Base-by-base conservation (phyloP, 2,329 filamentous ascomycete genomes). In the Fusarium equiseti region DNA sequence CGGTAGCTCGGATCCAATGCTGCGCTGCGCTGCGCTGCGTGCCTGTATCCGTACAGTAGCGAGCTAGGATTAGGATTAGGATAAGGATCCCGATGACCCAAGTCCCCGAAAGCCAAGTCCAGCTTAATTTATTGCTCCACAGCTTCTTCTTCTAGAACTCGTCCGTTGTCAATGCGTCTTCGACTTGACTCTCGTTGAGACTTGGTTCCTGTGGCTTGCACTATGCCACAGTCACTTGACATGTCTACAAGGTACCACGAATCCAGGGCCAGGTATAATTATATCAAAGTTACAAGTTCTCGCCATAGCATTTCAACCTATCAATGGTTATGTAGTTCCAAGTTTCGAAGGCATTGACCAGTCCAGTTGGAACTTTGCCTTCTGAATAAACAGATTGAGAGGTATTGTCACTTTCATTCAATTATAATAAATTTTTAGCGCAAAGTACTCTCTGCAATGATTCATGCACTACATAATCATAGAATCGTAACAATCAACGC, bases 1-100 rank as follows among this genome's bases (percentile, higher is more conserved):
- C 68, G 68, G 68, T 65, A 71, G 68, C 68, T 61, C 68, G 68
- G 68, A 71, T 71, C 61, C 62, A 65, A 65, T 59, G 66, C 59
- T 66, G 61, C 38, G 51, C 59, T 65, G 61, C 38, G 51, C 59
- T 65, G 56, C 55, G 46, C 35, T 38, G 35, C 35, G 35, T 56
- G 58, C 67, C 49, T 70, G 61, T 52, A 57, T 38, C 35, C 35
- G 35, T 18, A 38, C 35, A 38, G 35, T 38, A 38, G 44, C 56
- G 43, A 46, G 53, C 67, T 54, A 70, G 61, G 59, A 57, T 64
- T 64, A 64, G 49, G 49, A 63, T 57, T 44, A 53, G 56, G 52
- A 56, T 63, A 57, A 64, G 43, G 49, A 63, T 49, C 29, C 50
- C 45, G 52, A 57, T 70, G 50, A 42, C 51, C 58, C 60, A 69